phyloP scores from a whole-genome alignment of 768 basidiomycete species.

The Lactifluus echinatus region DNA sequence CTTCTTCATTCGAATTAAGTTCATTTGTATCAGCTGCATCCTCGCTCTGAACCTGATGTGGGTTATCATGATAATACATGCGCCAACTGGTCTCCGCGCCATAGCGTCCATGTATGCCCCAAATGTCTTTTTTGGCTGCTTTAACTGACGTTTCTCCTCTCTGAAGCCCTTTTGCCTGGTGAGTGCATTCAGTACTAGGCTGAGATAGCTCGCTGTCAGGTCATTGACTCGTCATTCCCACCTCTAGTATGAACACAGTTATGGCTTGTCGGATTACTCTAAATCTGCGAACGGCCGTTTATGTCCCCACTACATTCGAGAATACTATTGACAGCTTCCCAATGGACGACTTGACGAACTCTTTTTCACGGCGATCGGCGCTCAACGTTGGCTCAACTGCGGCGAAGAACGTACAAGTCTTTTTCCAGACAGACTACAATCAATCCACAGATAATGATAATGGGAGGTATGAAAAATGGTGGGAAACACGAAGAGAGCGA shows the following conservation, averaged over 20 bases:
- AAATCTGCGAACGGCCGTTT: conserved; percentile 17
- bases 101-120: conserved; percentile 17
- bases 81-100: conserved; percentile 19
- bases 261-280: conserved; percentile 21
- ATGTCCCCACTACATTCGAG: conserved; percentile 8
- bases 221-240: neutral
- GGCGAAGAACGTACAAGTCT: conserved; percentile 7
- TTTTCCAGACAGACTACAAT: conserved; percentile 9
- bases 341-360: conserved; percentile 2
- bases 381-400: neutral
- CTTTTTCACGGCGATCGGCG: neutral
- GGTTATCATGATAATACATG: conserved; percentile 20
- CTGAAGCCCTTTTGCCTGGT: conserved; percentile 19
- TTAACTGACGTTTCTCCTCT: neutral
- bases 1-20: neutral
- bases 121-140: neutral
- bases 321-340: conserved; percentile 11
- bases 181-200: neutral
- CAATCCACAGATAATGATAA: neutral
- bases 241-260: conserved; percentile 13
- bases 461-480: no score
- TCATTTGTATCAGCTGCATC: conserved; percentile 9
- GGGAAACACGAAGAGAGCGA: no score
- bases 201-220: neutral
- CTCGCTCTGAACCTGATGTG: conserved; percentile 19